Conservation (phyloP, 148 eudicot genomes). For the Beta vulgaris region DNA sequence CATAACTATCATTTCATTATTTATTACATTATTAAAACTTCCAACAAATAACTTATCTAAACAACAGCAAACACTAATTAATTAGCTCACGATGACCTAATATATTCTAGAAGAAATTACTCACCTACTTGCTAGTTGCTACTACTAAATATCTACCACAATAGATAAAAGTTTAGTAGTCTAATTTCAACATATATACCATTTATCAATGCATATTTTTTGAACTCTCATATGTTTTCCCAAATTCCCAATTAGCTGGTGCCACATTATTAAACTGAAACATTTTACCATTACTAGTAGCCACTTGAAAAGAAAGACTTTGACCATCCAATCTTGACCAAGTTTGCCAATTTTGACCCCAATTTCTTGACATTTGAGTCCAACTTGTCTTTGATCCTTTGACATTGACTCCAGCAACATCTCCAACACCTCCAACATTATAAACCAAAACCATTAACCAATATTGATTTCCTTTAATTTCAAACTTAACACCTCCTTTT, state of each 20-base stretch:
- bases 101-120: no score
- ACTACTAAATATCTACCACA: no score
- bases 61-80: no score
- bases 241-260: conserved; percentile 36
- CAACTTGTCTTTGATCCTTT: conserved; percentile 44
- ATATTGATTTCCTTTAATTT: conserved; percentile 39
- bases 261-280: conserved; percentile 22
- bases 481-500: conserved; percentile 45
- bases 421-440: conserved; percentile 49
- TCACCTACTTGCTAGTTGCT: no score
- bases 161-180: no score
- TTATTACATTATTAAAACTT: not conserved
- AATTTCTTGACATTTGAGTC: conserved; percentile 42
- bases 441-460: conserved; percentile 43
- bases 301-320: conserved; percentile 37
- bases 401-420: conserved; percentile 29
- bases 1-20: not conserved
- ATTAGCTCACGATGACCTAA: no score
- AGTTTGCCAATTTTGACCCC: conserved; percentile 51
- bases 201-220: conserved; percentile 21
- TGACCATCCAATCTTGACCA: conserved; percentile 23
- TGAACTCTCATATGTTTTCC: conserved; percentile 29
- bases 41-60: not conserved
- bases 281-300: conserved; percentile 31
- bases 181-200: not conserved